Conservation (phyloP, 805 yeast species). For the Nakazawaea wyomingensis region DNA sequence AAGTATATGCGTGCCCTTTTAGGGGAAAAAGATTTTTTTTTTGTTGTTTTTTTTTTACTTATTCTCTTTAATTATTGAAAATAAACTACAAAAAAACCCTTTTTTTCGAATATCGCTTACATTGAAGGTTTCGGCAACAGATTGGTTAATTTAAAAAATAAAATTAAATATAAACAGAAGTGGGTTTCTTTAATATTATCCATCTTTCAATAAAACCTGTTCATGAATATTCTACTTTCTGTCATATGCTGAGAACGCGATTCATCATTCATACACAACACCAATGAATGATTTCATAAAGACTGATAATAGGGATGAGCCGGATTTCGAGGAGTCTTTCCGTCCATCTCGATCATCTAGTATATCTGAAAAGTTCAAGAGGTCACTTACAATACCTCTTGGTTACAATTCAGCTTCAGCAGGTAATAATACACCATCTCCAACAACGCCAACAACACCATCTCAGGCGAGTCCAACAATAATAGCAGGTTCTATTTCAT, state of each 20-base stretch:
- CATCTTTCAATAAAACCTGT: no score
- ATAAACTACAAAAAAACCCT: neutral
- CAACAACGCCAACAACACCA: neutral
- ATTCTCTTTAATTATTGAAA: no score
- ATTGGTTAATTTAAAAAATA: no score
- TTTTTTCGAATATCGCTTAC: no score
- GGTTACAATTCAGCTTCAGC: neutral
- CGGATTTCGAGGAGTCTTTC: neutral
- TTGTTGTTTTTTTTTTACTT: neutral
- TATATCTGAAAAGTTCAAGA: conserved; percentile 2
- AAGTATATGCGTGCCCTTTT: no score
- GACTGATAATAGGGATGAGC: neutral
- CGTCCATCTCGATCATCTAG: neutral
- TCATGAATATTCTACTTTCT: no score
- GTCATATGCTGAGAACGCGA: no score
- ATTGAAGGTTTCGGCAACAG: neutral
- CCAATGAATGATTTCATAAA: neutral
- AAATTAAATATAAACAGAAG: no score
- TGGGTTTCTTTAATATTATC: neutral
- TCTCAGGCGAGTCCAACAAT: neutral
- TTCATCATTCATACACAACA: no score
- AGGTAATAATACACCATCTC: neutral
- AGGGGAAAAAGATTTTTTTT: neutral
- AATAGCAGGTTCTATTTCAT: neutral
- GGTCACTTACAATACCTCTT: conserved; percentile 2